Percentiles rank a stretch among this genome's conserved stretches.
Evolutionary conservation across 164 flowering plant species (phyloP).

Genomic region (Nymphaea thermarum): DNA sequence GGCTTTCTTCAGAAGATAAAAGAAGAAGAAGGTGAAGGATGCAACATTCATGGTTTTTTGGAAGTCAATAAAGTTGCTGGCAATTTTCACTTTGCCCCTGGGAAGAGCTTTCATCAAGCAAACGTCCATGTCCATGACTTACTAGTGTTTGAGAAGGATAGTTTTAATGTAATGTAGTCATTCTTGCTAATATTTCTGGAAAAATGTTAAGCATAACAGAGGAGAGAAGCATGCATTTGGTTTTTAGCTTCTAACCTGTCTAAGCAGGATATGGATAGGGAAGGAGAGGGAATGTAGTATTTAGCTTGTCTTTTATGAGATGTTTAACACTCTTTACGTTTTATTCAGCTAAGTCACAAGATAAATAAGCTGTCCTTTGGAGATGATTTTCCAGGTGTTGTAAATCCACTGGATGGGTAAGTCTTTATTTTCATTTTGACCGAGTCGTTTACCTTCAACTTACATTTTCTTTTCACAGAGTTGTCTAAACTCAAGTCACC

Average conservation of each 20-base stretch:
- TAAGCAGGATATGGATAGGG: too few relatives aligned
- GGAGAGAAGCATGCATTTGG: background rate
- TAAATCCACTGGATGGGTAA: constrained; percentile 80
- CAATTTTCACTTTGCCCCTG: constrained; percentile 60
- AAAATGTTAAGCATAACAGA: background rate
- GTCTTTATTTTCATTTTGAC: background rate
- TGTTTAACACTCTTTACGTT: background rate
- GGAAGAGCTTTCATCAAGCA: constrained; percentile 58
- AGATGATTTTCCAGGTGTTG: constrained; percentile 48
- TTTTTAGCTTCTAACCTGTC: too few relatives aligned
- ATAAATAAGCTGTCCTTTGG: constrained; percentile 59
- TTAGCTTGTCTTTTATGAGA: too few relatives aligned
- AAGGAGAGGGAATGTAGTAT: too few relatives aligned
- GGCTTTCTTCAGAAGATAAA: constrained; percentile 55
- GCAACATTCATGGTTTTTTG: constrained; percentile 56
- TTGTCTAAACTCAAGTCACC: too few relatives aligned
- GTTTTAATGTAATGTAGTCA: constrained; percentile 34
- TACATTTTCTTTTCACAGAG: too few relatives aligned
- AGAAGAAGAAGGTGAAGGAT: constrained; percentile 80
- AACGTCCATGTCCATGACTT: constrained; percentile 32
- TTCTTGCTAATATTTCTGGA: background rate
- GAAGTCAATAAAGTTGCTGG: constrained; percentile 80
- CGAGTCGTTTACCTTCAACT: background rate
- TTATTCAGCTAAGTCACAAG: constrained; percentile 53
- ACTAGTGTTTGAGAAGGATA: constrained; percentile 31